A percentile compares a stretch with the other conserved stretches of the same genome.
Conservation (phyloP, 306 rosid genomes). For the Quercus engelmannii region DNA sequence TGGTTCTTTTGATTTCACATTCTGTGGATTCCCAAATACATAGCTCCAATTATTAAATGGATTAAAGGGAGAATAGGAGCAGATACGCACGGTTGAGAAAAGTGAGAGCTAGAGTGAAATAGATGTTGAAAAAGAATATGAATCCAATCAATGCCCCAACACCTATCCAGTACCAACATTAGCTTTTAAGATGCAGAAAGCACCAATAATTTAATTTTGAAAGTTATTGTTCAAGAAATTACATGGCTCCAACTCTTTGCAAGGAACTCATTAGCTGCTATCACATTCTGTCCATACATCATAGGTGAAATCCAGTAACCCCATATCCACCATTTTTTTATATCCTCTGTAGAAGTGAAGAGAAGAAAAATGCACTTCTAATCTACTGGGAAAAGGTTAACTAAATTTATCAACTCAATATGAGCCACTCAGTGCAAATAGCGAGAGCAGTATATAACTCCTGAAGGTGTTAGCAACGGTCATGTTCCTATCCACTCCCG, state of each 20-base stretch:
- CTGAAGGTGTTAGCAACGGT: conserved; percentile 21
- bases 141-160: conserved; percentile 34
- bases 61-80: background rate
- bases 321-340: conserved; percentile 43
- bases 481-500: conserved; percentile 11
- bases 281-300: conserved; percentile 37
- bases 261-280: conserved; percentile 35
- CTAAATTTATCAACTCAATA: background rate
- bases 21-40: conserved; percentile 12
- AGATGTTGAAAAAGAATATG: conserved; percentile 25
- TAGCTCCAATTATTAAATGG: background rate
- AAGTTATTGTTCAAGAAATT: background rate
- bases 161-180: conserved; percentile 40
- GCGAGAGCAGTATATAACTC: conserved; percentile 8
- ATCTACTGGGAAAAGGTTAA: background rate
- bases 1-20: conserved; percentile 5
- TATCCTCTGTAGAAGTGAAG: conserved; percentile 9
- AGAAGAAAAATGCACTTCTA: background rate
- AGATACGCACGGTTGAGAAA: conserved; percentile 30
- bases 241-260: conserved; percentile 37
- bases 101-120: conserved; percentile 22
- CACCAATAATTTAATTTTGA: too few relatives aligned
- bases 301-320: conserved; percentile 39
- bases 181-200: background rate
- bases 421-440: conserved; percentile 18